phyloP scores from a whole-genome alignment of 768 basidiomycete species.

The Tricholoma furcatifolium region DNA sequence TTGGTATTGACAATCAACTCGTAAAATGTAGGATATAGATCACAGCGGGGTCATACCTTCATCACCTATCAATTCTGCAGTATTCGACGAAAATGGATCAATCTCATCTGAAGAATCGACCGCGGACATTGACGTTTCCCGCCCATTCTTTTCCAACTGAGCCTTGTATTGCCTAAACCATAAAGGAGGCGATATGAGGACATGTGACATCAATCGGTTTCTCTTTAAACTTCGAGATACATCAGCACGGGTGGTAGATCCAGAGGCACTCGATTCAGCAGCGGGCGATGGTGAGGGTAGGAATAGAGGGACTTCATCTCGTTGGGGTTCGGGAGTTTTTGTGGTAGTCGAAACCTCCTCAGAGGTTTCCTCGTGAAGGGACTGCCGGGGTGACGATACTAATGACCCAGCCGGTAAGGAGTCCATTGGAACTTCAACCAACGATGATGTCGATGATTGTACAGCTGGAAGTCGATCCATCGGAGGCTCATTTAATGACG shows the following conservation, averaged over 20 bases:
- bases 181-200: conserved; percentile 33
- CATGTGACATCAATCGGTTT: conserved; percentile 16
- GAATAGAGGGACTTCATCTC: conserved; percentile 41
- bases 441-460: too few species aligned
- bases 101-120: neutral
- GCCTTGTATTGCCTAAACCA: conserved; percentile 21
- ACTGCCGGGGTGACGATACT: too few species aligned
- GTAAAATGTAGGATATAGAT: conserved; percentile 7
- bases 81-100: conserved; percentile 1
- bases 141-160: neutral
- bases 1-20: conserved; percentile 14
- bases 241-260: neutral
- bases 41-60: conserved; percentile 21
- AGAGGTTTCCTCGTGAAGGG: too few species aligned
- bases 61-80: conserved; percentile 7
- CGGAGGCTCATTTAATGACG: too few species aligned
- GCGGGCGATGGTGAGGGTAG: conserved; percentile 43
- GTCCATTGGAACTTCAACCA: too few species aligned
- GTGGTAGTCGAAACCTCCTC: neutral
- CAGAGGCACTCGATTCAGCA: neutral
- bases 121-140: neutral
- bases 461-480: too few species aligned
- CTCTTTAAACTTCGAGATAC: neutral
- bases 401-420: too few species aligned
- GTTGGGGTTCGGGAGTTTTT: neutral